These are phyloP conservation scores for Jaltomata sinuosa DNA, from an alignment of 257 asterid genomes.

Conservation along the genomic window DNA sequence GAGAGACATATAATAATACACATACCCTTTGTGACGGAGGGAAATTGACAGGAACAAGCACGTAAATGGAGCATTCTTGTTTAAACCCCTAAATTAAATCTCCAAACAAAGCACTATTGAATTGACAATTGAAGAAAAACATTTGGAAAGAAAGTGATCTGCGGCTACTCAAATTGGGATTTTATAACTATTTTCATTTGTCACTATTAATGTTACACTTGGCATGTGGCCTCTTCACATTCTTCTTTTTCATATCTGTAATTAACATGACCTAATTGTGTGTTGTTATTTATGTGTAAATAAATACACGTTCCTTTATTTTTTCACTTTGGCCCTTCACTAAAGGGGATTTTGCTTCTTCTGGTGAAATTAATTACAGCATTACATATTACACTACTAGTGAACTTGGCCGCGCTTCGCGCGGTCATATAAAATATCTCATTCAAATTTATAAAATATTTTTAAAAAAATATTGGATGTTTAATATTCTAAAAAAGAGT, in stretches of 20 bases:
- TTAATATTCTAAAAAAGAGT: no score
- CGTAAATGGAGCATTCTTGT: neutral
- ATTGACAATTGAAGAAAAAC: neutral
- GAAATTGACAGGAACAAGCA: neutral
- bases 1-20: neutral
- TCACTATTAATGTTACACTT: neutral
- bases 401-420: no score
- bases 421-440: no score
- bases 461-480: no score
- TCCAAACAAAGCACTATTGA: no score
- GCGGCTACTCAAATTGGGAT: neutral
- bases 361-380: neutral
- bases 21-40: neutral
- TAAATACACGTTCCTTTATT: neutral
- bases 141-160: neutral
- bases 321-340: neutral
- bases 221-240: neutral
- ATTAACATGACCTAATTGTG: neutral
- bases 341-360: neutral
- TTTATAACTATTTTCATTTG: neutral
- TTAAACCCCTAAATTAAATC: neutral
- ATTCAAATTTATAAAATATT: no score
- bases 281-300: neutral
- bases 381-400: neutral
- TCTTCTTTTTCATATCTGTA: neutral